Conservation (phyloP, 148 eudicot genomes). For the Chenopodium formosanum region DNA sequence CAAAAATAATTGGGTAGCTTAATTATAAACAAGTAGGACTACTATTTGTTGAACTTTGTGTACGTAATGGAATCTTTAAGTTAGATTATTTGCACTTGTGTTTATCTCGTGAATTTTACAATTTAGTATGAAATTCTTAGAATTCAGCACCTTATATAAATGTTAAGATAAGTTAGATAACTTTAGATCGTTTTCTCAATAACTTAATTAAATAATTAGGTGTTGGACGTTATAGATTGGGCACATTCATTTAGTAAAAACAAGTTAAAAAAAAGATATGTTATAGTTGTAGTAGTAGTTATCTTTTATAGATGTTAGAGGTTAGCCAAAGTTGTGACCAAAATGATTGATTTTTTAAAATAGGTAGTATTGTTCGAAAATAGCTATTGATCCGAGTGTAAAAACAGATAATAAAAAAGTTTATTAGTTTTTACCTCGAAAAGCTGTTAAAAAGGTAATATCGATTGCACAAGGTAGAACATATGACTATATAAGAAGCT, state of each 20-base stretch:
- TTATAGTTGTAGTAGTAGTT: no score
- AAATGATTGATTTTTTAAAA: no score
- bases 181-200: background rate
- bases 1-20: background rate
- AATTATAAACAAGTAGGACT: background rate
- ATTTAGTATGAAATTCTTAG: background rate
- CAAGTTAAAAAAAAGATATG: no score
- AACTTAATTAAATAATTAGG: background rate
- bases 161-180: background rate
- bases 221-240: background rate
- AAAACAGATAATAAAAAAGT: no score
- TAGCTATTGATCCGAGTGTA: no score
- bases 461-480: no score
- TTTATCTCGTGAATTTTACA: background rate
- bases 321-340: no score
- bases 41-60: background rate
- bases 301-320: no score
- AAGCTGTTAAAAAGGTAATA: no score
- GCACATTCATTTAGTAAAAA: background rate
- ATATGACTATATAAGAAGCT: no score
- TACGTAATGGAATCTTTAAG: background rate
- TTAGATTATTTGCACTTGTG: background rate
- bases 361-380: no score
- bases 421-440: no score
- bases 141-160: background rate